Evolutionary conservation across 371 early-diverging fungal species (phyloP).

Genomic region (Mortierella sp.): DNA sequence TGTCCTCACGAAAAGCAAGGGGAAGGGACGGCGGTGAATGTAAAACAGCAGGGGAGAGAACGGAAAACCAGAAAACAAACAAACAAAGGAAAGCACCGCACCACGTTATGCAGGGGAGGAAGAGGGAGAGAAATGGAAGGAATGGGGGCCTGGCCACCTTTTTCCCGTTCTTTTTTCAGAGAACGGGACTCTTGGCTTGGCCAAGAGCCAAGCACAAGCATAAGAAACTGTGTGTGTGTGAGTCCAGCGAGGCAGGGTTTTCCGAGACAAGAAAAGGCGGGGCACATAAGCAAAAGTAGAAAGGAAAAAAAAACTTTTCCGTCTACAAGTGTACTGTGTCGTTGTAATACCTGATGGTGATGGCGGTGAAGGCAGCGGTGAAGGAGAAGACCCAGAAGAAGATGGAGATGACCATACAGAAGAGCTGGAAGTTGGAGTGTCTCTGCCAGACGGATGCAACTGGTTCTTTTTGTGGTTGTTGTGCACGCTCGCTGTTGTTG

Average conservation of each 20-base stretch:
- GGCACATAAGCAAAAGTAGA: background rate
- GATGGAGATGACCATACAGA: constrained; percentile 52
- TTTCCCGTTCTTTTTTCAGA: background rate
- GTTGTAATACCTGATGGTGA: constrained; percentile 47
- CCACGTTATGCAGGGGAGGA: background rate
- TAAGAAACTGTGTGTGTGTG: background rate
- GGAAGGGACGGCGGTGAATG: background rate
- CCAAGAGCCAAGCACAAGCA: background rate
- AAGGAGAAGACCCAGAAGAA: constrained; percentile 52
- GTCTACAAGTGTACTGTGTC: background rate
- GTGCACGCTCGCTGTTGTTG: background rate
- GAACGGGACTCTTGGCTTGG: background rate
- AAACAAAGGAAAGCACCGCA: background rate
- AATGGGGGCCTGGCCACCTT: background rate
- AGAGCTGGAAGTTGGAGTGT: constrained; percentile 50
- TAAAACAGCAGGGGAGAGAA: background rate
- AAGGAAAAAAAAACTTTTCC: background rate
- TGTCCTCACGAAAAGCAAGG: constrained; percentile 10
- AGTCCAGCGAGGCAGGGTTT: constrained; percentile 8
- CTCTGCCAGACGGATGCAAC: constrained; percentile 39
- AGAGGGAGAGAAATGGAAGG: background rate
- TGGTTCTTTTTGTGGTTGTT: constrained; percentile 1
- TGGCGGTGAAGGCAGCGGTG: constrained; percentile 46
- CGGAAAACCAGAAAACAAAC: background rate
- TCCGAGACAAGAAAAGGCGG: constrained; percentile 11